Percentiles rank a stretch among this genome's conserved stretches.
Evolutionary conservation across 345 rosid species (phyloP).

Genomic region (Brassica nigra): DNA sequence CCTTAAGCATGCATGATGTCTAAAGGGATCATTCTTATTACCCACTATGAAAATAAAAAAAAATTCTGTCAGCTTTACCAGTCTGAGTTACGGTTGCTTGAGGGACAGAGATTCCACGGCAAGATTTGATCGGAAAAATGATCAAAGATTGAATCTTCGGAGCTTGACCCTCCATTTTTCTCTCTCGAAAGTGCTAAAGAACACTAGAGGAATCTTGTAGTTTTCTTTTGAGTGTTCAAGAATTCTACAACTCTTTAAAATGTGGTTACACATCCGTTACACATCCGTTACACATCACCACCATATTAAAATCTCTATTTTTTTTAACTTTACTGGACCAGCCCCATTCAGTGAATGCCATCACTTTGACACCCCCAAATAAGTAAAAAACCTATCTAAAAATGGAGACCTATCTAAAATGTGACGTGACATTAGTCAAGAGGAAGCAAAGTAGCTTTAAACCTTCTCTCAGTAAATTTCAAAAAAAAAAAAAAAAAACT

Average conservation of each 20-base stretch:
- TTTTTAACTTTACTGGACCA: neutral
- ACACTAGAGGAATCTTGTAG: neutral
- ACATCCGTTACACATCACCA: slow-evolving; percentile 4
- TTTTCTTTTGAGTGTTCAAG: neutral
- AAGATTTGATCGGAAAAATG: slow-evolving; percentile 77
- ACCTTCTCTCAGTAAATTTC: neutral
- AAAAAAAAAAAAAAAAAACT: neutral
- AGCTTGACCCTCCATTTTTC: slow-evolving; percentile 26
- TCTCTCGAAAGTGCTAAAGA: neutral
- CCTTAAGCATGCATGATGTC: neutral
- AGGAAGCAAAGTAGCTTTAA: neutral
- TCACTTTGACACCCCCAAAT: neutral
- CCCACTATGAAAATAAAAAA: neutral
- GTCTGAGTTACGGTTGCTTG: slow-evolving; percentile 69
- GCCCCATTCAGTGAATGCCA: neutral
- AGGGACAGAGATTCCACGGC: slow-evolving; percentile 79
- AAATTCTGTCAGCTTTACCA: slow-evolving; percentile 41
- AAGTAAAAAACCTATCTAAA: neutral
- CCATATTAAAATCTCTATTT: neutral
- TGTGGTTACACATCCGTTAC: neutral
- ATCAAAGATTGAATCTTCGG: slow-evolving; percentile 55
- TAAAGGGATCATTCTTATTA: neutral
- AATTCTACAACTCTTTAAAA: neutral
- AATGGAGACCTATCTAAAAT: neutral
- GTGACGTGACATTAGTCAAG: neutral